Evolutionary conservation across 345 rosid genomes (phyloP), one percentile per base, ranked within the genome.

Genomic region (Salix purpurea): DNA sequence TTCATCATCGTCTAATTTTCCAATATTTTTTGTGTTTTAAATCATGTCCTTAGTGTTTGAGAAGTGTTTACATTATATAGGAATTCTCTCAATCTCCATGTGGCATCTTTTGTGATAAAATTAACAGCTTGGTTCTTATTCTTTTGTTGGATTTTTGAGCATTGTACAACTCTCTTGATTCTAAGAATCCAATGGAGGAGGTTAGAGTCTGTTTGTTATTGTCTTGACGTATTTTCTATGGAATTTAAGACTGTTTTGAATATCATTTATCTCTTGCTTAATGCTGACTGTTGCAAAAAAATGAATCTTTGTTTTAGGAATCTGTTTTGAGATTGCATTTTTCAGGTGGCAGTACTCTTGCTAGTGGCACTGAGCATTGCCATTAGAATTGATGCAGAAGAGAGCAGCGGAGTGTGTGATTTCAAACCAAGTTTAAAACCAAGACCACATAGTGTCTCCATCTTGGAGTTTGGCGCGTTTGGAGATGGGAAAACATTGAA

Each of bases 381-480:
- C 58, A 64, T 87, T 68, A 72, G 77, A 74, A 67, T 79, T 34
- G 60, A 74, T 64, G 90, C 84, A 69, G 86, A 78, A 64, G 82
- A 78, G 73, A 85, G 82, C 44, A 77, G 80, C 46, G 87, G 80
- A 13, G 73, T 77, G 5, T 93, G 99, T 75, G 88, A 87, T 65
- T 42, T 75, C 64, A 84, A 75, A 74, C 79, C 86, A 65, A 82
- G 78, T 73, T 82, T 93, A 77, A 83, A 87, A 60, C 92, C 97
- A 0, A 88, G 99, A 78, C 99, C 94, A 0, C 98, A 90, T 48
- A 95, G 96, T 58, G 97, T 93, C 73, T 95, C 98, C 2, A 95
- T 93, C 24, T 83, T 81, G 65, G 99, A 95, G 85, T 95, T 95
- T 73, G 96, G 99, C 67, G 99, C 98, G 44, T 96, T 91, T 37